Evolutionary conservation across 2,329 filamentous ascomycete species (phyloP).

Genomic region (Mollisiaceae sp.): DNA sequence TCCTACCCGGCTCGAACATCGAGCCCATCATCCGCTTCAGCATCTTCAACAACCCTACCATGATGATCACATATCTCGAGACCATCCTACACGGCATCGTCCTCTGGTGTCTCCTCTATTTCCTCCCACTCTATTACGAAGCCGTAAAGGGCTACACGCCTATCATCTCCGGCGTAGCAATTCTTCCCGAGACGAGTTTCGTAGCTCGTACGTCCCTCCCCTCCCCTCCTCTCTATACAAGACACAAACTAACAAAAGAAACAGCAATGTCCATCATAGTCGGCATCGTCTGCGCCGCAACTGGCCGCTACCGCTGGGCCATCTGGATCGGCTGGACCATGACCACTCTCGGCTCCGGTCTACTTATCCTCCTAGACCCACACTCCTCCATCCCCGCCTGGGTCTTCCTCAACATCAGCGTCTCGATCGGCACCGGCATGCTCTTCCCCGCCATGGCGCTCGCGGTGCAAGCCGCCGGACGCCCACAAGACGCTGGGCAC

Average conservation of each 20-base stretch:
- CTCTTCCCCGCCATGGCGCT: slow-evolving; percentile 68
- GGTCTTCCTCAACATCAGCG: slow-evolving; percentile 65
- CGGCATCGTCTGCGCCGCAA: slow-evolving; percentile 58
- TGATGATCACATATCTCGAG: slow-evolving; percentile 55
- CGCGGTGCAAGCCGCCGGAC: slow-evolving; percentile 65
- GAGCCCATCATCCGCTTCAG: slow-evolving; percentile 48
- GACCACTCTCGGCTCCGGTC: slow-evolving; percentile 61
- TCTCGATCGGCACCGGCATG: slow-evolving; percentile 66
- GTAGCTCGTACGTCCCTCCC: slow-evolving; percentile 53
- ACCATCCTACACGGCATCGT: slow-evolving; percentile 64
- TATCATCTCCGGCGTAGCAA: slow-evolving; percentile 58
- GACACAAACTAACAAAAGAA: slow-evolving; percentile 54
- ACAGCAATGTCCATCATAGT: slow-evolving; percentile 59
- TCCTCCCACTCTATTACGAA: slow-evolving; percentile 57
- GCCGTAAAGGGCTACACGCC: slow-evolving; percentile 59
- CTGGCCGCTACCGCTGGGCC: slow-evolving; percentile 61
- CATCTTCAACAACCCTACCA: slow-evolving; percentile 54
- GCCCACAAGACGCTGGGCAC: slow-evolving; percentile 61
- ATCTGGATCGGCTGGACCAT: slow-evolving; percentile 64
- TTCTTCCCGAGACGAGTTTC: slow-evolving; percentile 65
- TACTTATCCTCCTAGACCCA: slow-evolving; percentile 55
- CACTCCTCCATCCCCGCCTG: slow-evolving; percentile 58
- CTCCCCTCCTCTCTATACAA: slow-evolving; percentile 55
- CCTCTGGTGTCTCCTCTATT: slow-evolving; percentile 60
- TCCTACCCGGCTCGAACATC: slow-evolving; percentile 30